Percentiles rank a stretch among this genome's conserved stretches.
These are phyloP conservation scores for Tetrahymena thermophila DNA, from an alignment of 73 alveolate genomes.

Conservation along the genomic window DNA sequence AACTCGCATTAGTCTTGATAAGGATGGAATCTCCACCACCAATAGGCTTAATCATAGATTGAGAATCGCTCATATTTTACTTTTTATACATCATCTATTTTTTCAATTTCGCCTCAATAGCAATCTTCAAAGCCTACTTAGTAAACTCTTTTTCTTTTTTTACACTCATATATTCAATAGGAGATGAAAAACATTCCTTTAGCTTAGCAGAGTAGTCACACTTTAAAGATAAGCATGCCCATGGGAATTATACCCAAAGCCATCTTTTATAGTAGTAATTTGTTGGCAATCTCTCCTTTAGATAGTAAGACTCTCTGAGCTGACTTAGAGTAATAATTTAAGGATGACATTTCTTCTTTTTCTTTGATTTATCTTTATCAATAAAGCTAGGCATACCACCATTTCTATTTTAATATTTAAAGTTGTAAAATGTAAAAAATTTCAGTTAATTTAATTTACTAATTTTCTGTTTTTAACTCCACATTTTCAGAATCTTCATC, in stretches of 20 bases:
- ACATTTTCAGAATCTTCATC: conserved; percentile 11
- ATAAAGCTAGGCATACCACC: not conserved
- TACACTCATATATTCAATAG: conserved; percentile 51
- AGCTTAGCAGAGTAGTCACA: conserved; percentile 48
- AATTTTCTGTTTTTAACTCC: not conserved
- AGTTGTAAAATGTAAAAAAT: not conserved
- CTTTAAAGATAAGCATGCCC: conserved; percentile 56
- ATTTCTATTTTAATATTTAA: not conserved
- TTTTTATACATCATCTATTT: conserved; percentile 45
- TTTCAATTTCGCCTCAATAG: conserved; percentile 59
- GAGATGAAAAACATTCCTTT: conserved; percentile 52
- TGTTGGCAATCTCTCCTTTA: conserved; percentile 33
- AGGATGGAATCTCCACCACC: conserved; percentile 13
- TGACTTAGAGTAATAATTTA: not conserved
- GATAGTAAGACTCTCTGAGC: not conserved
- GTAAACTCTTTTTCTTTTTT: conserved; percentile 59
- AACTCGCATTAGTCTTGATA: not conserved
- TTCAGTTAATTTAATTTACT: not conserved
- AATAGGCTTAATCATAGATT: not conserved
- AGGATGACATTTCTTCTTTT: not conserved
- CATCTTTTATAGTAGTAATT: conserved; percentile 67
- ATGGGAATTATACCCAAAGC: conserved; percentile 70
- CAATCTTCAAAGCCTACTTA: conserved; percentile 49
- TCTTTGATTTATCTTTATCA: not conserved
- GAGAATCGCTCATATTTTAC: conserved; percentile 6